A percentile compares a stretch with the other conserved stretches of the same genome.
Evolutionary conservation across 2,329 filamentous ascomycete species (phyloP).

Genomic region (Fusarium bulbicola): DNA sequence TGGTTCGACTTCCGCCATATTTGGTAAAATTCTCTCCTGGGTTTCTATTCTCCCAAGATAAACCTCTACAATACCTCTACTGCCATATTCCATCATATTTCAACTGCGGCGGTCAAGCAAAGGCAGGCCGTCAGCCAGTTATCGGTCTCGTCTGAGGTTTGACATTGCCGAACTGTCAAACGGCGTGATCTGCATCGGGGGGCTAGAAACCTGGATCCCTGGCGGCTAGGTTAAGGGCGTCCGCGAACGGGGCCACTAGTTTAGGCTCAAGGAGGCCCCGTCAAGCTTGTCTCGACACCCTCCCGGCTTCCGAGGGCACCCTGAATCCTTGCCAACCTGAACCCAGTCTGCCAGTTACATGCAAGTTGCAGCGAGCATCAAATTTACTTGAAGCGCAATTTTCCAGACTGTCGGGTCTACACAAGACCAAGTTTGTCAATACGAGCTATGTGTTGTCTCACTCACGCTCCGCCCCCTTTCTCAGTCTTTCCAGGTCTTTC

Average conservation of each 20-base stretch:
- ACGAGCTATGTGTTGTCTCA: conserved; percentile 36
- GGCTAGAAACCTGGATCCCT: conserved; percentile 42
- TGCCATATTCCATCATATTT: not conserved
- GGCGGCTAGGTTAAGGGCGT: conserved; percentile 35
- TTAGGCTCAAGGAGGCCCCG: conserved; percentile 36
- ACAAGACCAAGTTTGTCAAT: conserved; percentile 38
- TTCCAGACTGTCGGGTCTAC: conserved; percentile 49
- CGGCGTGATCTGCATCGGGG: conserved; percentile 45
- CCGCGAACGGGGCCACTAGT: conserved; percentile 34
- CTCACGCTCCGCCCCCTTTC: conserved; percentile 26
- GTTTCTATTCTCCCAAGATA: not conserved
- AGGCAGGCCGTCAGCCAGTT: conserved; percentile 14
- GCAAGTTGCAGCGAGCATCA: conserved; percentile 40
- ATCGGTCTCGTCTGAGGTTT: conserved; percentile 20
- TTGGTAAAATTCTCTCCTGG: not conserved
- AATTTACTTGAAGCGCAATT: conserved; percentile 47
- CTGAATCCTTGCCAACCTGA: conserved; percentile 29
- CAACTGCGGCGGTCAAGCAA: not conserved
- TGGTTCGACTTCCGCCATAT: not conserved
- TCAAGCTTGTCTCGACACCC: conserved; percentile 40
- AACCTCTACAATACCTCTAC: no score
- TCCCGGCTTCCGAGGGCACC: conserved; percentile 23
- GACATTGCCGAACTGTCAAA: conserved; percentile 44
- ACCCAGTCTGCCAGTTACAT: conserved; percentile 28
- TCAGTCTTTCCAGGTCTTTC: conserved; percentile 25